Evolutionary conservation across 2,329 filamentous ascomycete species (phyloP).

Genomic region (Pseudocercospora vitis): DNA sequence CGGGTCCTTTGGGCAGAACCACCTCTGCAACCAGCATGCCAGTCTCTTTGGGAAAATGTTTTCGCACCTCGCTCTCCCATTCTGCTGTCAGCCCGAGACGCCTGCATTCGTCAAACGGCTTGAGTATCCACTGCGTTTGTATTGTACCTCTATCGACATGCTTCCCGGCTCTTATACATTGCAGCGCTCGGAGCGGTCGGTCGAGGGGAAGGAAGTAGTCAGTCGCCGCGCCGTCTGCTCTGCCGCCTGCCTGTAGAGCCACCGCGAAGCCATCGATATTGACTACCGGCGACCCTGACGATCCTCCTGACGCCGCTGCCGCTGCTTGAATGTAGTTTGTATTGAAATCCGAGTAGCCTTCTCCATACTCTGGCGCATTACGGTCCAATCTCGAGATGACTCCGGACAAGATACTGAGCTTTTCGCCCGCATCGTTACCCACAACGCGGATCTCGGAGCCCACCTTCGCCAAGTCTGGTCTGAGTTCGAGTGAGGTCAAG

Average conservation of each 20-base stretch:
- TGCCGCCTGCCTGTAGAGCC: constrained; percentile 88
- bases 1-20: constrained; percentile 85
- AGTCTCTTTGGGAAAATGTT: constrained; percentile 85
- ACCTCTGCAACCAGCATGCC: constrained; percentile 98
- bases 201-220: constrained; percentile 97
- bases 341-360: constrained; percentile 97
- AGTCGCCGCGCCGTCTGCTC: constrained; percentile 91
- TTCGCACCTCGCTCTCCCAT: constrained; percentile 82
- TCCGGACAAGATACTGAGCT: constrained; percentile 94
- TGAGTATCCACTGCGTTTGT: constrained; percentile 94
- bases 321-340: constrained; percentile 97
- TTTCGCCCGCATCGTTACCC: constrained; percentile 97
- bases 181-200: constrained; percentile 79
- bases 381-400: constrained; percentile 94
- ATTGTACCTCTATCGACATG: constrained; percentile 90
- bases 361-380: constrained; percentile 96
- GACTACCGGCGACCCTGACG: constrained; percentile 96
- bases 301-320: constrained; percentile 92
- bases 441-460: constrained; percentile 95
- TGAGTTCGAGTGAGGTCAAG: constrained; percentile 73
- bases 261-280: constrained; percentile 92
- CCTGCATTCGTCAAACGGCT: constrained; percentile 95
- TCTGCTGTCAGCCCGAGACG: constrained; percentile 79
- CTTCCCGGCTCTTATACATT: constrained; percentile 75
- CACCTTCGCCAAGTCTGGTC: constrained; percentile 82